Base-by-base conservation (phyloP, 169 alveolate genomes). In the Babesia bovis region DNA sequence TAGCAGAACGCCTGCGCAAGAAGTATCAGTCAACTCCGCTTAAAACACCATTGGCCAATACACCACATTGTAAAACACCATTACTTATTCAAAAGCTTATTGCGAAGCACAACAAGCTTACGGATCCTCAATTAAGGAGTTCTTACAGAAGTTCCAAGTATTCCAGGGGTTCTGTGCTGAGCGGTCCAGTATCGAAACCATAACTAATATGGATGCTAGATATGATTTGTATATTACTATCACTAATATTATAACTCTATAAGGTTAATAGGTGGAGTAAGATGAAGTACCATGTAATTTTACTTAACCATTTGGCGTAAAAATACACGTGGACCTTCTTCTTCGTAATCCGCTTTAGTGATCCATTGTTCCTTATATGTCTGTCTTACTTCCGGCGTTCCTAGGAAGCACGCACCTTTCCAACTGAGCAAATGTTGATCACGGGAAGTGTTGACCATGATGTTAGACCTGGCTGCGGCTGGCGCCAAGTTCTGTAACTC, bases 401-500 rank as follows among this genome's bases (percentile, higher is more conserved):
- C 73, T 38, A 78, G 32, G 49, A 68, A 63, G 33, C 77, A 67
- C 30, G 77, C 87, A 23, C 87, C 87, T 35, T 56, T 59, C 87
- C 87, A 78, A 36, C 77, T 45, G 21, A 78, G 67, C 51, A 73
- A 12, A 44, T 69, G 71, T 35, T 70, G 73, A 15, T 78, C 84
- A 28, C 41, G 60, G 5, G 75, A 65, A 2, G 87, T 51, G 52
- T 61, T 53, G 38, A 87, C 93, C 36, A 47, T 66, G 23, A 87
- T 79, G 49, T 50, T 67, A 19, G 68, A 56, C 77, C 93, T 83
- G 23, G 90, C 90, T 40, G 78, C 89, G 35, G 79, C 82, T 13
- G 90, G 93, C 13, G 90, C 87, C 55, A 83, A 49, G 67, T 87
- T 84, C 61, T 74, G 77, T 45, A 87, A 51, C 66, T 87, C 93